A percentile compares a stretch with the other conserved stretches of the same genome.
These are phyloP conservation scores for Fonsecaea pedrosoi DNA, from an alignment of 2,329 filamentous ascomycete genomes.

Conservation along the genomic window DNA sequence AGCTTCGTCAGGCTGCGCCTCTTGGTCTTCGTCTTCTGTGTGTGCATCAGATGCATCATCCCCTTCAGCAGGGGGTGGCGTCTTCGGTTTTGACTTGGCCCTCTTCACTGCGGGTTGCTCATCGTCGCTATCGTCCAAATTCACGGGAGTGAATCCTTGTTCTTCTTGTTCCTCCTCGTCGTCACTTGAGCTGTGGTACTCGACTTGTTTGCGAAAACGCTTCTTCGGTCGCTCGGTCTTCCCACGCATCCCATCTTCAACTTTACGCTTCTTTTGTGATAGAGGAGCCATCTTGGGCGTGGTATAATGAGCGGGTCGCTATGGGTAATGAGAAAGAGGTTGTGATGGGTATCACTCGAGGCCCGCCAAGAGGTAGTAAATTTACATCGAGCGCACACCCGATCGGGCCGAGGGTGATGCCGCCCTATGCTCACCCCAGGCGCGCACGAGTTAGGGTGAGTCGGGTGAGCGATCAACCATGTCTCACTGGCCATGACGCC, in stretches of 20 bases:
- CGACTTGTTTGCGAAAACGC: slow-evolving; percentile 67
- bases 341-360: slow-evolving; percentile 1
- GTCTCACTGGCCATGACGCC: too few relatives aligned
- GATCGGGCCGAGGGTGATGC: too few relatives aligned
- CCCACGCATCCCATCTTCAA: slow-evolving; percentile 64
- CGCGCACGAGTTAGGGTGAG: too few relatives aligned
- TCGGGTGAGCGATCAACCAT: too few relatives aligned
- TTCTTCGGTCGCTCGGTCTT: slow-evolving; percentile 60
- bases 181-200: slow-evolving; percentile 70
- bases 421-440: too few relatives aligned
- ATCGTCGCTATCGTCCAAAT: slow-evolving; percentile 56
- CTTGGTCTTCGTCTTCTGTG: slow-evolving; percentile 37
- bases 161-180: slow-evolving; percentile 50
- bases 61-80: slow-evolving; percentile 40
- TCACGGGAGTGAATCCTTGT: slow-evolving; percentile 58
- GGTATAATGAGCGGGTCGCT: background rate
- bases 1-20: slow-evolving; percentile 37
- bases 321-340: background rate
- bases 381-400: too few relatives aligned
- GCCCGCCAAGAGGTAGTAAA: slow-evolving; percentile 14
- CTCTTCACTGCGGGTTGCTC: slow-evolving; percentile 39
- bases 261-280: slow-evolving; percentile 61
- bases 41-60: slow-evolving; percentile 34
- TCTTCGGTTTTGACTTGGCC: slow-evolving; percentile 41
- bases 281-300: slow-evolving; percentile 48